Evolutionary conservation across 371 early-diverging fungal species (phyloP).

Genomic region (Phascolomyces articulosus): DNA sequence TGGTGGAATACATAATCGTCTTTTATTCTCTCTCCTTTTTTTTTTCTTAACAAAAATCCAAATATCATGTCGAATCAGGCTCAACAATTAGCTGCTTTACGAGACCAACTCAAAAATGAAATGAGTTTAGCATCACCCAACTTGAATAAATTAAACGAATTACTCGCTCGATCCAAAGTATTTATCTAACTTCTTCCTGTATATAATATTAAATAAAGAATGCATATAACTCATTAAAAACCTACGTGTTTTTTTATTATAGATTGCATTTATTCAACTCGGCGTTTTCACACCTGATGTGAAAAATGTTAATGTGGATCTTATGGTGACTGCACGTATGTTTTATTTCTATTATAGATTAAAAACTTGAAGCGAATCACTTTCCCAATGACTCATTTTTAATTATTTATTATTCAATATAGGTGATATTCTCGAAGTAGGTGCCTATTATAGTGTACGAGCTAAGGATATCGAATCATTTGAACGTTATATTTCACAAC

Average conservation of each 20-base stretch:
- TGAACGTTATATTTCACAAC: constrained; percentile 94
- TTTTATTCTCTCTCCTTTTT: neutral
- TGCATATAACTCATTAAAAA: too few relatives aligned
- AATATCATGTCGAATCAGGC: constrained; percentile 18
- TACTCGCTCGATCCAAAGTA: constrained; percentile 84
- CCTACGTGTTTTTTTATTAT: too few relatives aligned
- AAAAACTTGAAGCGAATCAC: too few relatives aligned
- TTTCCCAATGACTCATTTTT: too few relatives aligned
- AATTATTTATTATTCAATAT: neutral
- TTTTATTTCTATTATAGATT: neutral
- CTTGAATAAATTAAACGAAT: constrained; percentile 71
- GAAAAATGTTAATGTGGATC: constrained; percentile 61
- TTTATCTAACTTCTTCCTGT: too few relatives aligned
- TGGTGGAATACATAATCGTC: too few relatives aligned
- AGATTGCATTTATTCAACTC: constrained; percentile 79
- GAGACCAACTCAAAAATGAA: constrained; percentile 64
- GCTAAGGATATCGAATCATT: constrained; percentile 87
- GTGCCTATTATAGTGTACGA: constrained; percentile 87
- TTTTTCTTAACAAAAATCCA: neutral
- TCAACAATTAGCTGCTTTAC: constrained; percentile 34
- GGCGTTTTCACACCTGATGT: constrained; percentile 70
- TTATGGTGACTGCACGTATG: constrained; percentile 74
- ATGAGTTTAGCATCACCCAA: constrained; percentile 71
- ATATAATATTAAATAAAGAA: too few relatives aligned
- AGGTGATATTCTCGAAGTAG: constrained; percentile 92